A percentile compares a stretch with the other conserved stretches of the same genome.
These are phyloP conservation scores for Prunus mira DNA, from an alignment of 306 rosid genomes.

Conservation along the genomic window DNA sequence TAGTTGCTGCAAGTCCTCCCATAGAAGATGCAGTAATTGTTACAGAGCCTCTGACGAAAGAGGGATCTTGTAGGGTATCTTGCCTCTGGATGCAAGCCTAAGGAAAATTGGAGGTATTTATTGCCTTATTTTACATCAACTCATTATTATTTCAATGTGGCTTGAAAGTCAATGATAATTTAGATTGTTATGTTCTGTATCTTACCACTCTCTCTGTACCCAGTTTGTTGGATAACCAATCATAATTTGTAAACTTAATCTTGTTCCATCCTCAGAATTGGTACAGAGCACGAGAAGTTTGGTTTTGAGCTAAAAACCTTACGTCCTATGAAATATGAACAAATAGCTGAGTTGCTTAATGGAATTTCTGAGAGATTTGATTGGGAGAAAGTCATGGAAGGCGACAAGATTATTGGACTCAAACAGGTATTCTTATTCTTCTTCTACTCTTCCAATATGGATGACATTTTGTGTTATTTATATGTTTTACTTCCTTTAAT, in stretches of 20 bases:
- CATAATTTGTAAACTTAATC: neutral
- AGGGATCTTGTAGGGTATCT: slow-evolving; percentile 85
- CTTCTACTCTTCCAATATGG: neutral
- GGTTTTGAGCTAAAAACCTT: slow-evolving; percentile 78
- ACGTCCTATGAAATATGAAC: slow-evolving; percentile 81
- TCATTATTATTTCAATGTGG: neutral
- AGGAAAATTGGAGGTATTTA: slow-evolving; percentile 78
- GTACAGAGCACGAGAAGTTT: slow-evolving; percentile 98
- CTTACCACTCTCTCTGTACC: neutral
- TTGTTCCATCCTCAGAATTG: slow-evolving; percentile 57
- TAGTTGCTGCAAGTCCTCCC: slow-evolving; percentile 92
- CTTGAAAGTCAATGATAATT: neutral
- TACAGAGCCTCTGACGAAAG: slow-evolving; percentile 66
- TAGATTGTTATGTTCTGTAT: neutral
- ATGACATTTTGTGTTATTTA: neutral
- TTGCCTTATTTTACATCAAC: neutral
- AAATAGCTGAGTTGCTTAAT: slow-evolving; percentile 77
- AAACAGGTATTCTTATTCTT: slow-evolving; percentile 54
- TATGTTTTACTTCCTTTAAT: neutral
- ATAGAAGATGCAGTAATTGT: slow-evolving; percentile 78
- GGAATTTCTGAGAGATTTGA: slow-evolving; percentile 93
- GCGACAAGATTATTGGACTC: slow-evolving; percentile 87
- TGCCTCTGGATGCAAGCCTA: slow-evolving; percentile 65
- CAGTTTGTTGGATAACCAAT: slow-evolving; percentile 1
- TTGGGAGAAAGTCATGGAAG: slow-evolving; percentile 94